Conservation (phyloP, 1,284 basidiomycete species). For the Takashimella koratensis region DNA sequence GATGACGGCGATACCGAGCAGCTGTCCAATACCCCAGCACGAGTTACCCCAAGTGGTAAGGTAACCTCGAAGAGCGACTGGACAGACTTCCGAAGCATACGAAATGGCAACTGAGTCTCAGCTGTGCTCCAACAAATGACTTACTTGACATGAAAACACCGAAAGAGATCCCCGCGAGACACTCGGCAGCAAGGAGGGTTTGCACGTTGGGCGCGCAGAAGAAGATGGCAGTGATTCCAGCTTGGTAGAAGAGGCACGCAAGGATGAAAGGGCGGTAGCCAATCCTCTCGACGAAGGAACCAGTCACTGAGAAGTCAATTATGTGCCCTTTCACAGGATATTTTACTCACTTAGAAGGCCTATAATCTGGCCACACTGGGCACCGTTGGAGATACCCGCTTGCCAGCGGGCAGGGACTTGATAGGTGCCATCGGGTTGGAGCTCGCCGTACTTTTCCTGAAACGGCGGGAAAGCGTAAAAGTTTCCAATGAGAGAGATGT, state of each 20-base stretch:
- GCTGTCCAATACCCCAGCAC: conserved; percentile 45
- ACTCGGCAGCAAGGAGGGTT: conserved; percentile 33
- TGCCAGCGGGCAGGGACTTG: conserved; percentile 53
- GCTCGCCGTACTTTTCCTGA: conserved; percentile 40
- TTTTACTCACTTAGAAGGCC: conserved; percentile 40
- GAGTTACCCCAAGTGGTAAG: conserved; percentile 44
- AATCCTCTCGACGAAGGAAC: conserved; percentile 46
- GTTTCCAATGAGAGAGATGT: conserved; percentile 42
- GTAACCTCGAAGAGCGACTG: conserved; percentile 43
- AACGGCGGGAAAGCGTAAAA: conserved; percentile 47
- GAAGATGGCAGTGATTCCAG: conserved; percentile 40
- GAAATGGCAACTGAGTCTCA: conserved; percentile 11
- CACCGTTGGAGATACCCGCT: conserved; percentile 49
- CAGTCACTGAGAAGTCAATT: conserved; percentile 34
- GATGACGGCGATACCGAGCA: conserved; percentile 46
- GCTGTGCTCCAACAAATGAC: background rate
- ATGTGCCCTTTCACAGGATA: background rate
- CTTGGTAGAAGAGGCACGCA: conserved; percentile 29
- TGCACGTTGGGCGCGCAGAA: conserved; percentile 38
- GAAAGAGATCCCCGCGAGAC: conserved; percentile 41
- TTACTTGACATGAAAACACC: conserved; percentile 35
- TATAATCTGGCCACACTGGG: conserved; percentile 47
- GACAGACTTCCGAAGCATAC: conserved; percentile 46
- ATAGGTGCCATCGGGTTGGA: conserved; percentile 41
- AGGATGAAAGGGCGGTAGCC: conserved; percentile 45